phyloP scores from a whole-genome alignment of 2,329 filamentous ascomycete genomes.

The Sordariomycetes sp. region DNA sequence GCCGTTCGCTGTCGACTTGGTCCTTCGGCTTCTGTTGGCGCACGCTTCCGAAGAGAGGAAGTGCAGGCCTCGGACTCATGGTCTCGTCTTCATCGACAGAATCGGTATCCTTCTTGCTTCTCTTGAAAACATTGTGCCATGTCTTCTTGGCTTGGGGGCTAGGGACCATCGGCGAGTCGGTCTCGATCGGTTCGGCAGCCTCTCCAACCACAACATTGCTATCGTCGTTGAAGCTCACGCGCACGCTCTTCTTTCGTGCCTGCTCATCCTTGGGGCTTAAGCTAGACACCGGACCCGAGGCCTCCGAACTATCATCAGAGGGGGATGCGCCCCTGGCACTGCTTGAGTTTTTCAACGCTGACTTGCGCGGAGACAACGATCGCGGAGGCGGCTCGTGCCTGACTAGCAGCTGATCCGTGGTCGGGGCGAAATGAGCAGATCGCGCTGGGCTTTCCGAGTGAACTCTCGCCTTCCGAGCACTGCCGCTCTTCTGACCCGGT shows the following conservation, averaged over 20 bases:
- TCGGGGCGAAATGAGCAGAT: slow-evolving; percentile 56
- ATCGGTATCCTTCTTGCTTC: slow-evolving; percentile 39
- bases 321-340: slow-evolving; percentile 44
- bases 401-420: slow-evolving; percentile 43
- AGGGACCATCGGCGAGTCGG: slow-evolving; percentile 28
- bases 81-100: slow-evolving; percentile 52
- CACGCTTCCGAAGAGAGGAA: slow-evolving; percentile 69
- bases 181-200: slow-evolving; percentile 23
- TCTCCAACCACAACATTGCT: slow-evolving; percentile 45
- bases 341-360: slow-evolving; percentile 58
- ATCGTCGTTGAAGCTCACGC: slow-evolving; percentile 73
- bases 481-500: background rate
- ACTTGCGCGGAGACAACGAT: slow-evolving; percentile 69
- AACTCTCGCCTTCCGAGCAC: slow-evolving; percentile 21
- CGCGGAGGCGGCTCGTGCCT: slow-evolving; percentile 62
- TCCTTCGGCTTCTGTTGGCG: slow-evolving; percentile 51
- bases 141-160: slow-evolving; percentile 23
- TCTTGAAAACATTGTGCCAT: slow-evolving; percentile 43
- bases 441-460: slow-evolving; percentile 55
- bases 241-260: slow-evolving; percentile 52
- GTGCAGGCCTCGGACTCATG: slow-evolving; percentile 65
- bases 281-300: slow-evolving; percentile 19
- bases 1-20: slow-evolving; percentile 36
- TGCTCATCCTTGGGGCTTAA: slow-evolving; percentile 25
- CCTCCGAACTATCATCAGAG: slow-evolving; percentile 37